Evolutionary conservation across 2,329 filamentous ascomycete species (phyloP).

Genomic region (Aspergillus melleus): DNA sequence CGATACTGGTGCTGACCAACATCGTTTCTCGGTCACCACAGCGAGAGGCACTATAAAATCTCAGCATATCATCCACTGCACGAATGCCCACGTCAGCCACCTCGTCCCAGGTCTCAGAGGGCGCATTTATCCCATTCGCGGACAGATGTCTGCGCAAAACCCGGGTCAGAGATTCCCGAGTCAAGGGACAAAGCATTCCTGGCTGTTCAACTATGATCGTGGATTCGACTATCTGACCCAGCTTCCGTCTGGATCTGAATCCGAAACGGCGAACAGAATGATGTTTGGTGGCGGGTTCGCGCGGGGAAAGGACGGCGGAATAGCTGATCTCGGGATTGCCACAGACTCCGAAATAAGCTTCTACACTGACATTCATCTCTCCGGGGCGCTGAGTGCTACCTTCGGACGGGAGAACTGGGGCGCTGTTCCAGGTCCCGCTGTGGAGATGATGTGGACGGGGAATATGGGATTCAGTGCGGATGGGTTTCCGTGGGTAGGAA

Average conservation of each 20-base stretch:
- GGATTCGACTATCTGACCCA: conserved; percentile 58
- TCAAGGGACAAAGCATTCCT: conserved; percentile 45
- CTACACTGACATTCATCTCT: conserved; percentile 28
- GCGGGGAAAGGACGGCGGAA: conserved; percentile 43
- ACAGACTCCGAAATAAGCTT: conserved; percentile 44
- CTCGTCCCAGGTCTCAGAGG: conserved; percentile 50
- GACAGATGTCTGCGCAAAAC: conserved; percentile 45
- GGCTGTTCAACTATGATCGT: conserved; percentile 50
- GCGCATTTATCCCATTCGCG: conserved; percentile 39
- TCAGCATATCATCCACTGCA: conserved; percentile 58
- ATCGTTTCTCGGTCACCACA: conserved; percentile 47
- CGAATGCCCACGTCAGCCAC: conserved; percentile 55
- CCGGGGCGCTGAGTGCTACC: conserved; percentile 24
- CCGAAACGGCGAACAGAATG: conserved; percentile 41
- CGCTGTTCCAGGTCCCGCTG: conserved; percentile 13
- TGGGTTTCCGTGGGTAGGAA: conserved; percentile 54
- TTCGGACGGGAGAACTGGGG: conserved; percentile 29
- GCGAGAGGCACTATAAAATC: conserved; percentile 46
- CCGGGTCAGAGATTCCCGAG: conserved; percentile 30
- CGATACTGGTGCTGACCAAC: background rate
- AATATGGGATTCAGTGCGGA: conserved; percentile 55
- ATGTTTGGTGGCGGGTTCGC: conserved; percentile 58
- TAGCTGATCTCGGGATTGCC: conserved; percentile 50
- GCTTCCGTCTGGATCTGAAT: conserved; percentile 26
- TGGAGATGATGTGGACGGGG: conserved; percentile 33